Base-by-base conservation (phyloP, 345 rosid species). In the Gossypium rotundifolium region DNA sequence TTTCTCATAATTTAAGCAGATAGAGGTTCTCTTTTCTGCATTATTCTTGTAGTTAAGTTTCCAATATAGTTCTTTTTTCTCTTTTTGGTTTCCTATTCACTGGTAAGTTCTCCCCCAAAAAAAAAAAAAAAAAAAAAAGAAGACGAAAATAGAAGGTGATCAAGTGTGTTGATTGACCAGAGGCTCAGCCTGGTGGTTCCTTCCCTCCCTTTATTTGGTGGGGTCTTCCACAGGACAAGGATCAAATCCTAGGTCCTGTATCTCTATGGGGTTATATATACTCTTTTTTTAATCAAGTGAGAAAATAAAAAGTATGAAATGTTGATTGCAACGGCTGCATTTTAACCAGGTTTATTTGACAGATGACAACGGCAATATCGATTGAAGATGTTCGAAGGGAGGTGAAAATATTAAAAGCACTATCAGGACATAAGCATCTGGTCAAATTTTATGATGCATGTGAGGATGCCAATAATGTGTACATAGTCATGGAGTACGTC, bases 401-500 rank as follows among this genome's bases (percentile, higher is more conserved):
- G 83, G 97, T 91, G 75, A 91, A 89, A 79, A 84, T 91, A 72
- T 74, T 90, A 85, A 90, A 85, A 83, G 87, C 89, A 18, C 75
- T 91, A 63, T 89, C 97, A 13, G 97, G 97, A 11, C 97, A 91
- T 74, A 87, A 75, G 77, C 85, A 91, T 87, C 81, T 91, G 77
- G 83, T 90, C 77, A 85, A 89, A 81, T 90, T 84, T 66, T 84
- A 80, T 74, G 97, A 91, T 85, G 93, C 97, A 78, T 91, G 87
- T 75, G 97, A 91, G 81, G 97, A 91, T 80, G 87, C 88, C 73
- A 90, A 85, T 83, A 89, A 91, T 54, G 93, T 91, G 63, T 91
- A 91, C 90, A 89, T 91, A 55, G 94, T 91, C 74, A 91, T 91
- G 97, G 97, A 91, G 97, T 91, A 88, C 61, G 97, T 88, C 77